A percentile compares a stretch with the other conserved stretches of the same genome.
phyloP scores from a whole-genome alignment of 1,284 basidiomycete species.

The Boletus mariae region DNA sequence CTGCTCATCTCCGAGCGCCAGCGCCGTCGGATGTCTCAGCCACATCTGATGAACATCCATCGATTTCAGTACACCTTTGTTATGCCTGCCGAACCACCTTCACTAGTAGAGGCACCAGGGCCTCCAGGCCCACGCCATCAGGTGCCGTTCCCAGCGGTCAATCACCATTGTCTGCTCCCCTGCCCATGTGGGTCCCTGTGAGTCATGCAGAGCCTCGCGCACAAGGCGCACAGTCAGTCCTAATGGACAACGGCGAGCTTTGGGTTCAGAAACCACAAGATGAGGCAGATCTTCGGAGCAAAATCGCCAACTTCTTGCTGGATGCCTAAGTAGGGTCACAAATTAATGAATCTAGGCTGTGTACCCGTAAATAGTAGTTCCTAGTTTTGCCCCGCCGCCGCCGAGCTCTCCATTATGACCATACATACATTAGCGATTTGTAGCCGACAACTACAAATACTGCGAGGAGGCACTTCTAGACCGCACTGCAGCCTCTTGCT shows the following conservation, averaged over 20 bases:
- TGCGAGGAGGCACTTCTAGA: constrained; percentile 13
- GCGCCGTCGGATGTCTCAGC: constrained; percentile 13
- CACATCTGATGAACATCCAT: constrained; percentile 18
- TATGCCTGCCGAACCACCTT: constrained; percentile 74
- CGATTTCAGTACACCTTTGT: constrained; percentile 56
- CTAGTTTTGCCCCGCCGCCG: background rate
- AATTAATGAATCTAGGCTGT: background rate
- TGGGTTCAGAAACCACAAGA: constrained; percentile 23
- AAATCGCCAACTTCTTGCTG: constrained; percentile 38
- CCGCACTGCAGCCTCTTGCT: constrained; percentile 6
- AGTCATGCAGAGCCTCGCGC: constrained; percentile 3
- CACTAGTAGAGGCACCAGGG: constrained; percentile 58
- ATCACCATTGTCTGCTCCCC: constrained; percentile 14
- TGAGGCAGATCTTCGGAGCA: constrained; percentile 30
- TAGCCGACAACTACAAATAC: constrained; percentile 36
- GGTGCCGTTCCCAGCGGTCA: background rate
- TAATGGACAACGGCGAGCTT: constrained; percentile 14
- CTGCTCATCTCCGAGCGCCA: constrained; percentile 8
- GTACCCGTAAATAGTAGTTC: background rate
- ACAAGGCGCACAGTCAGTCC: constrained; percentile 1
- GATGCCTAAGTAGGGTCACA: constrained; percentile 10
- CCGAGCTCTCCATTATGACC: constrained; percentile 2
- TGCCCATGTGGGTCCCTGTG: constrained; percentile 39
- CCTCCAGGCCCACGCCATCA: constrained; percentile 18
- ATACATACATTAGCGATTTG: background rate